Conservation (phyloP, 1,139 yeast species). For the Pichia inconspicua region DNA sequence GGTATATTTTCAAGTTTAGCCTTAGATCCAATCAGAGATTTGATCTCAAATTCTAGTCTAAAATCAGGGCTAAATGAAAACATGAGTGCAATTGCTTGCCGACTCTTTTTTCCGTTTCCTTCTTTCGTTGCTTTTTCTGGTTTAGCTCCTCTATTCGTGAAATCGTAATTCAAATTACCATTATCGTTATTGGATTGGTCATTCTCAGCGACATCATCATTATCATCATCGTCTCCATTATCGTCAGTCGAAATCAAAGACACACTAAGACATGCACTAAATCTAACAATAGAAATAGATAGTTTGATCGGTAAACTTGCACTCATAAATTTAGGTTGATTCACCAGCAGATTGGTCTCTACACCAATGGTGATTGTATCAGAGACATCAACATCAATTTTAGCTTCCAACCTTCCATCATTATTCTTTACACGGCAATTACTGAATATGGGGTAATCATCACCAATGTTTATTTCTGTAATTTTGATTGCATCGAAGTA, state of each 20-base stretch:
- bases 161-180: slow-evolving; percentile 1
- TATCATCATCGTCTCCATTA: slow-evolving; percentile 4
- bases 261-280: slow-evolving; percentile 86
- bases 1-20: slow-evolving; percentile 92
- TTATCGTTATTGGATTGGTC: slow-evolving; percentile 4
- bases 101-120: slow-evolving; percentile 1
- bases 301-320: slow-evolving; percentile 81
- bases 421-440: slow-evolving; percentile 75
- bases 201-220: background rate
- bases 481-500: slow-evolving; percentile 71
- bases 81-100: slow-evolving; percentile 56
- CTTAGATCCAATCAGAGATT: slow-evolving; percentile 84
- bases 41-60: slow-evolving; percentile 75
- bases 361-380: slow-evolving; percentile 87
- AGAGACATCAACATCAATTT: slow-evolving; percentile 85
- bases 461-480: slow-evolving; percentile 88
- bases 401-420: slow-evolving; percentile 67
- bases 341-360: slow-evolving; percentile 72
- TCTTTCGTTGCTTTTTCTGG: background rate
- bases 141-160: background rate
- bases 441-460: slow-evolving; percentile 90
- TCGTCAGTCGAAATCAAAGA: slow-evolving; percentile 45
- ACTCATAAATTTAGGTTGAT: slow-evolving; percentile 77
- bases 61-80: slow-evolving; percentile 90
- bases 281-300: slow-evolving; percentile 81